Evolutionary conservation across 495 filamentous ascomycete species (phyloP).

Genomic region (Ramalina intermedia): DNA sequence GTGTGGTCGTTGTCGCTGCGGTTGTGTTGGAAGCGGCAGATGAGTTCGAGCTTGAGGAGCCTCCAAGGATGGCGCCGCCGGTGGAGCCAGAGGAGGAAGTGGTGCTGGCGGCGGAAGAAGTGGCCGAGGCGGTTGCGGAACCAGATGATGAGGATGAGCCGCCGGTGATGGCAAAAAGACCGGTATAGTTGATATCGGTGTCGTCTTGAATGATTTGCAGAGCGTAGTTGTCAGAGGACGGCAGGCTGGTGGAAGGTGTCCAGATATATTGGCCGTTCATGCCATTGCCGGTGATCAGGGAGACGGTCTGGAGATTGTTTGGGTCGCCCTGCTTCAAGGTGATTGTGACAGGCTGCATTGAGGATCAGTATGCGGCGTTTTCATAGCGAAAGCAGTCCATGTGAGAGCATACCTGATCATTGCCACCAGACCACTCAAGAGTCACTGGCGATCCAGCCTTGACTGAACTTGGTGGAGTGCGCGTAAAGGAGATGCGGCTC

Average conservation of each 20-base stretch:
- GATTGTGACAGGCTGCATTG: conserved; percentile 22
- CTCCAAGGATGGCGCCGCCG: conserved; percentile 1
- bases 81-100: neutral
- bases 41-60: neutral
- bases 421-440: conserved; percentile 29
- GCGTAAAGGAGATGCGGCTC: conserved; percentile 23
- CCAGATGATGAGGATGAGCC: conserved; percentile 8
- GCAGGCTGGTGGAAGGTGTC: conserved; percentile 24
- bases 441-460: conserved; percentile 26
- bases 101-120: neutral
- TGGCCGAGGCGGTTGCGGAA: conserved; percentile 4
- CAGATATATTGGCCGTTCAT: conserved; percentile 28
- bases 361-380: neutral
- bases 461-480: conserved; percentile 27
- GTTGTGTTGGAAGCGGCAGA: conserved; percentile 3
- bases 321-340: conserved; percentile 29
- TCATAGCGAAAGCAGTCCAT: neutral
- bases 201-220: conserved; percentile 30
- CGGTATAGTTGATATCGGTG: conserved; percentile 32
- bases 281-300: conserved; percentile 24
- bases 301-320: conserved; percentile 26
- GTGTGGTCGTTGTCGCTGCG: conserved; percentile 1
- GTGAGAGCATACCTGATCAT: conserved; percentile 17
- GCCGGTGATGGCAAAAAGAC: conserved; percentile 20
- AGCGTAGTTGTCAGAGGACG: conserved; percentile 29